Evolutionary conservation across 202 grass and related monocot species (phyloP).

Genomic region (Setaria viridis): DNA sequence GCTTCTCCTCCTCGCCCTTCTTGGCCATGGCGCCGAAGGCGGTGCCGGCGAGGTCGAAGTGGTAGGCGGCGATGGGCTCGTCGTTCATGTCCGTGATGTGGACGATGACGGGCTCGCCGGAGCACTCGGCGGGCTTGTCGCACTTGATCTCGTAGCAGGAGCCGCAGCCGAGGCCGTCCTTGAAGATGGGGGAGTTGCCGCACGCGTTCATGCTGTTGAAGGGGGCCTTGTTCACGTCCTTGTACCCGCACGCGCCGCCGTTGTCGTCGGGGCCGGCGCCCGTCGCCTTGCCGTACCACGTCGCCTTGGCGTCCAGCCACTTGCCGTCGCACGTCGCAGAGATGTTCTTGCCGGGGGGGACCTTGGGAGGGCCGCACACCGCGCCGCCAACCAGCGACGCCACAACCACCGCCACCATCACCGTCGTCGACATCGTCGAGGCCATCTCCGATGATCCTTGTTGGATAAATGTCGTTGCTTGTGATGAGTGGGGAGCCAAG

Average conservation of each 20-base stretch:
- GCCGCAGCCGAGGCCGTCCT: slow-evolving; percentile 66
- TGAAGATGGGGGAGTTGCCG: slow-evolving; percentile 64
- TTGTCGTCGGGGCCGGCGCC: slow-evolving; percentile 56
- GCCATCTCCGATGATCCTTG: background rate
- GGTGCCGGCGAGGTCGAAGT: slow-evolving; percentile 70
- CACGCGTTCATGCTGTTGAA: slow-evolving; percentile 64
- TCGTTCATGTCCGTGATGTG: slow-evolving; percentile 75
- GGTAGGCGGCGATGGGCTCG: slow-evolving; percentile 63
- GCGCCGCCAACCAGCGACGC: background rate
- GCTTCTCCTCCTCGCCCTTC: slow-evolving; percentile 50
- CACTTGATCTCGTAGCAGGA: slow-evolving; percentile 83
- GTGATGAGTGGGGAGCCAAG: background rate
- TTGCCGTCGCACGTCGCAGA: background rate
- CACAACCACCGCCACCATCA: background rate
- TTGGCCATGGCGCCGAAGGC: slow-evolving; percentile 73
- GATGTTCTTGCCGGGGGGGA: slow-evolving; percentile 17
- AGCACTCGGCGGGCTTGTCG: slow-evolving; percentile 63
- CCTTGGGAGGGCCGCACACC: background rate
- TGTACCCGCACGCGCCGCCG: slow-evolving; percentile 69
- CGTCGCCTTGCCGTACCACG: slow-evolving; percentile 28
- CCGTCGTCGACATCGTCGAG: background rate
- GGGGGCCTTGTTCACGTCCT: slow-evolving; percentile 65
- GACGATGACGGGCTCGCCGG: slow-evolving; percentile 47
- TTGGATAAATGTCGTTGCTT: background rate
- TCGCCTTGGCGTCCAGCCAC: slow-evolving; percentile 13